Base-by-base conservation (phyloP, 805 yeast genomes). In the Priceomyces medius region DNA sequence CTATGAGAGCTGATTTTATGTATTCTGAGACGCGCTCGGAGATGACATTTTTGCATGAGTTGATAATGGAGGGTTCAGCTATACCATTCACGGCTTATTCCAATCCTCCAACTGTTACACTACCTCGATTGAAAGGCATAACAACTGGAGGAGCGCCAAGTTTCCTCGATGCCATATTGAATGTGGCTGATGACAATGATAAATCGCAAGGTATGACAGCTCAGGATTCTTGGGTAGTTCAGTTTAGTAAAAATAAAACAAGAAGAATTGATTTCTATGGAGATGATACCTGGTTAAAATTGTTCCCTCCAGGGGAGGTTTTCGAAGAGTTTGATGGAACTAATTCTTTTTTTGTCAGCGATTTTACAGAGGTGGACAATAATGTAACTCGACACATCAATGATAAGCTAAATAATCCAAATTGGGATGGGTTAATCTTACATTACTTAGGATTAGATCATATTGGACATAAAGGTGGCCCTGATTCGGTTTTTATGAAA, bases 381-480 rank as follows among this genome's bases (percentile, higher is more conserved):
- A 93, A 93, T 52, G 99, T 93, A 3, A 90, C 98, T 0, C 73
- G 97, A 37, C 97, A 93, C 60, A 59, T 93, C 21, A 82, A 78
- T 31, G 50, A 58, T 4, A 87, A 88, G 49, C 59, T 91, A 20
- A 53, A 60, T 9, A 49, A 59, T 14, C 31, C 49, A 0, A 48
- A 64, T 3, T 93, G 98, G 98, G 97, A 93, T 57, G 84, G 82
- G 4, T 66, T 93, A 46, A 83, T 93, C 29, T 66, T 93, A 28
- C 99, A 93, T 59, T 93, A 91, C 54, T 66, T 93, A 14, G 99
- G 99, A 0, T 68, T 93, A 20, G 99, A 93, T 58, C 99, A 93
- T 59, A 93, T 93, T 53, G 99, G 99, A 2, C 99, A 93, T 61
- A 91, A 89, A 58, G 95, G 96, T 34, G 99, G 99, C 0, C 91